Evolutionary conservation across 1,139 yeast species (phyloP).

Genomic region (Hanseniaspora sp.): DNA sequence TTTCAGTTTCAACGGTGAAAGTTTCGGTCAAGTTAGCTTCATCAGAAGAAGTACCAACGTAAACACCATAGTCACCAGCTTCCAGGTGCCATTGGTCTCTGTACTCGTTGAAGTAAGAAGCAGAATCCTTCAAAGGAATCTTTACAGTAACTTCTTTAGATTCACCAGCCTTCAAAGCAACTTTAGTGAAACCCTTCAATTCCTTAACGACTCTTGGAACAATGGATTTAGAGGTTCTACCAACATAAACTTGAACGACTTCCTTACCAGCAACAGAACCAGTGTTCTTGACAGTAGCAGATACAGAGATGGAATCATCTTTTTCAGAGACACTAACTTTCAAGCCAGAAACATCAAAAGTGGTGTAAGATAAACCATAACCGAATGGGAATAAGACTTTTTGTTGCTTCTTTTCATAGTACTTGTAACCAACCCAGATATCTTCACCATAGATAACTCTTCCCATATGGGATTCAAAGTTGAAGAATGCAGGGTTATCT

Average conservation of each 20-base stretch:
- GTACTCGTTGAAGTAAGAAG: conserved; percentile 45
- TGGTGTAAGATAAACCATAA: conserved; percentile 47
- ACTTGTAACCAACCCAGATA: conserved; percentile 50
- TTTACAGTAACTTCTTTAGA: conserved; percentile 31
- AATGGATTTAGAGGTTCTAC: conserved; percentile 32
- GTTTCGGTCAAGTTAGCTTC: conserved; percentile 24
- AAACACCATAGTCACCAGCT: conserved; percentile 39
- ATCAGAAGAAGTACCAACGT: conserved; percentile 36
- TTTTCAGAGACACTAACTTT: conserved; percentile 19
- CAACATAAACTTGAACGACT: conserved; percentile 37
- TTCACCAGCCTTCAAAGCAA: conserved; percentile 36
- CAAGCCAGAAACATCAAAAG: conserved; percentile 32
- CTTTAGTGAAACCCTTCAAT: conserved; percentile 45
- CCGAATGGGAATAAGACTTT: conserved; percentile 51
- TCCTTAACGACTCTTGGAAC: conserved; percentile 47
- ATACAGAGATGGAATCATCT: conserved; percentile 30
- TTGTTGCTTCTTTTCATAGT: conserved; percentile 41
- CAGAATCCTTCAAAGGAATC: conserved; percentile 39
- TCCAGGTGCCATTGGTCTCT: conserved; percentile 42
- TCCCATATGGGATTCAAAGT: conserved; percentile 38
- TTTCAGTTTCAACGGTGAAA: conserved; percentile 26
- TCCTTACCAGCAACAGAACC: conserved; percentile 37
- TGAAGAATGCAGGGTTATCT: conserved; percentile 42
- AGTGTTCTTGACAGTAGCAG: conserved; percentile 36
- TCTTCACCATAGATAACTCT: conserved; percentile 47